A percentile compares a stretch with the other conserved stretches of the same genome.
These are phyloP conservation scores for Cladosporium velox DNA, from an alignment of 2,329 filamentous ascomycete species.

Conservation along the genomic window DNA sequence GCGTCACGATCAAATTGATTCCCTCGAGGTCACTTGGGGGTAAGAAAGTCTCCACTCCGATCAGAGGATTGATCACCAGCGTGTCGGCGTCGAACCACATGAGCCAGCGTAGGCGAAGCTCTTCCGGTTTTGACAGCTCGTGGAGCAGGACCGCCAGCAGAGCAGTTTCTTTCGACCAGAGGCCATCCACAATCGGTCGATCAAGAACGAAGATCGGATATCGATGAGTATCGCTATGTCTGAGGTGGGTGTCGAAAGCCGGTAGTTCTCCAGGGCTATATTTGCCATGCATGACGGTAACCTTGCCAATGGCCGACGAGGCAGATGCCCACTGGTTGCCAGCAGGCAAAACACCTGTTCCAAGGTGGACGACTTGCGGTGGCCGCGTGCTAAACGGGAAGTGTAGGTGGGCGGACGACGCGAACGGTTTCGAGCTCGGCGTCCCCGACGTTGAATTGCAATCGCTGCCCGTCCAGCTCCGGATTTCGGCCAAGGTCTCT, in stretches of 20 bases:
- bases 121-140: conserved; percentile 13
- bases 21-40: conserved; percentile 34
- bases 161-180: conserved; percentile 12
- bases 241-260: conserved; percentile 2
- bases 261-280: background rate
- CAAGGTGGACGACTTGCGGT: background rate
- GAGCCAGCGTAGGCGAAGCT: background rate
- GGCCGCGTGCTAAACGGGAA: background rate
- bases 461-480: background rate
- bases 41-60: conserved; percentile 38
- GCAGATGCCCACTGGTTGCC: background rate
- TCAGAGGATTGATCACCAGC: conserved; percentile 34
- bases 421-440: background rate
- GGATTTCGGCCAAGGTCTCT: background rate
- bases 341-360: background rate
- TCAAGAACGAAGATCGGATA: conserved; percentile 16
- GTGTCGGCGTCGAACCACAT: conserved; percentile 30
- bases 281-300: conserved; percentile 5
- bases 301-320: background rate
- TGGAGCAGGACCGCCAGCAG: conserved; percentile 16
- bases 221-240: background rate
- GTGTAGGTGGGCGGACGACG: background rate
- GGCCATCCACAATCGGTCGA: background rate
- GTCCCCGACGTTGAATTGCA: background rate
- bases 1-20: conserved; percentile 24